Evolutionary conservation across 352 stramenopile genomes (phyloP), one percentile per base, ranked within the genome.

Genomic region (Peronospora belbahrii): DNA sequence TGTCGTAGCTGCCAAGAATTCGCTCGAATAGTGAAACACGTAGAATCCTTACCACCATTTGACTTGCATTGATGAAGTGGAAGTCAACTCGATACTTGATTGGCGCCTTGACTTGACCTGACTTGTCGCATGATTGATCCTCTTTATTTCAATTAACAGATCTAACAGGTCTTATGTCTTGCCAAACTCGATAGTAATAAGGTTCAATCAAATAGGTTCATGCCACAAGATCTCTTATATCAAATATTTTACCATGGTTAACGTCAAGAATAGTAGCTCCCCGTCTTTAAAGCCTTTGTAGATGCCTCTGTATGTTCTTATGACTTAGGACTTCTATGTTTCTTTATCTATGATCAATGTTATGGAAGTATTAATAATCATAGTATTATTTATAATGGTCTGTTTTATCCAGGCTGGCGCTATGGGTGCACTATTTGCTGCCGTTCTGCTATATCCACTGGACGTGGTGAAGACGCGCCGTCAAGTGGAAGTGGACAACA

Each of bases 381-480:
- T 24, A 23, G 14, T 7, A 0, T 52, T 36, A 32, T 45, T 27
- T 46, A 24, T 44, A 30, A 10, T 45, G 20, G 13, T 41, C 17
- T 41, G n/a, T n/a, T 42, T 3, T 30, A 23, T 33, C 14, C 48
- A 88, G 77, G 72, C 78, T 35, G 78, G 78, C 22, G 76, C 78
- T 10, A 76, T 87, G 64, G 78, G 78, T n/a, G 73, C 78, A 36
- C 65, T 90, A 25, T 85, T 90, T 45, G 73, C 75, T 4, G 75
- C 70, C 20, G 53, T 90, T 37, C 58, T 84, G 47, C 59, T 90
- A 24, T 88, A 87, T 36, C 78, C 78, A 17, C 51, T 90, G 52
- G 78, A 90, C 34, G 69, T 88, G 19, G 75, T 81, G 28, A 90
- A 90, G 65, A 88, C 76, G 4, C 74, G 76, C 10, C 70, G 76